Evolutionary conservation across 1,139 yeast genomes (phyloP), one percentile per base, ranked within the genome.

Genomic region (Spathaspora sp.): DNA sequence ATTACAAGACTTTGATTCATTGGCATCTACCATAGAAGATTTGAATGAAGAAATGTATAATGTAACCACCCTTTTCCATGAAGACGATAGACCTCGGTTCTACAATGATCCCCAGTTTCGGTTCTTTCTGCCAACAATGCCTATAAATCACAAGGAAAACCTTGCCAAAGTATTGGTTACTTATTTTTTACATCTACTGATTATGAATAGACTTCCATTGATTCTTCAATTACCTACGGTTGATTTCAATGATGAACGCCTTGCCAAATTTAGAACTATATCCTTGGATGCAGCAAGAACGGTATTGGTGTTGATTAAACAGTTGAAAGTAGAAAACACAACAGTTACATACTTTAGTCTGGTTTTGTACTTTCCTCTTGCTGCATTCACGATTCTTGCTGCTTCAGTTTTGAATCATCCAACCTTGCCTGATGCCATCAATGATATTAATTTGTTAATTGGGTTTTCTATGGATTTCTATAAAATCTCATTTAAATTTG

Each of bases 241-340:
- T 25, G 55, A 53, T 16, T 53, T 52, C n/a, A 50, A 54, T 36
- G 54, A 56, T 20, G 48, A 47, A 7, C 54, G 58, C 24, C 49
- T 53, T 24, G 38, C 51, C 2, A 58, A 53, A 34, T 59, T 61
- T 43, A 51, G 74, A 37, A 58, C 59, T 31, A 43, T 67, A 26
- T 61, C 68, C 1, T 49, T 66, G 23, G 64, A 68, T 45, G 59
- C 73, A 18, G 70, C 76, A 2, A 56, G 76, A 47, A 71, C 76
- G 1, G 64, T 72, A 5, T 51, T 72, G 27, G 56, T 58, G 16
- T 51, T 69, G 34, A 56, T 60, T 3, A 55, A 53, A 11, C 60
- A 55, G 38, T 36, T 68, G 23, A 58, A 58, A 39, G 54, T 56
- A 20, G 49, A 53, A 5, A 54, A 51, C 7, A 48, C 59, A 0